Base-by-base conservation (phyloP, 2,329 filamentous ascomycete genomes). In the Stachybotrys echinatus region DNA sequence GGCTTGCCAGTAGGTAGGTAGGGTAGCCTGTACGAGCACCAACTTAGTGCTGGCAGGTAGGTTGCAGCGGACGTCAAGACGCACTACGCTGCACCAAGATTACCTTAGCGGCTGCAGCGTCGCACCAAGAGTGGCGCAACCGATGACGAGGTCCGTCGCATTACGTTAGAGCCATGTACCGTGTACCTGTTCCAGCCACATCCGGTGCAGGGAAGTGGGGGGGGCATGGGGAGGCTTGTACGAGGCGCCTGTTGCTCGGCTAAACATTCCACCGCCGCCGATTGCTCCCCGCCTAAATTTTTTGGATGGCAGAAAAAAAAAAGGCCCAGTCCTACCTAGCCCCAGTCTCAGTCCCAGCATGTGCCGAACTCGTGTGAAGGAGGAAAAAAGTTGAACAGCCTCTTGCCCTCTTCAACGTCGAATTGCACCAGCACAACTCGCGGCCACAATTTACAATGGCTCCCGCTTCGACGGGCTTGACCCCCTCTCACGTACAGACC, bases 271-370 rank as follows among this genome's bases (percentile, higher is more conserved):
- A 43, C 56, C 56, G 50, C 17, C 14, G 12, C 52, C 55, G 56
- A 22, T 21, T 8, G 45, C 48, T 57, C 57, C 61, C 64, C 65
- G 65, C 65, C 63, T 65, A 66, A 65, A 64, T 61, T 64, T 62
- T 57, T 47, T 51, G 45, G 34, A 50, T n/a, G 52, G 54, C 53
- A 52, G 57, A 65, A 64, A 65, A 59, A 63, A n/a, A n/a, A n/a
- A n/a, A n/a, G n/a, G n/a, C n/a, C n/a, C n/a, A n/a, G n/a, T n/a
- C n/a, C n/a, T n/a, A n/a, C n/a, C n/a, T n/a, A n/a, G n/a, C n/a
- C n/a, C n/a, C n/a, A n/a, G n/a, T n/a, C n/a, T n/a, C n/a, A n/a
- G n/a, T n/a, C n/a, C n/a, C n/a, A n/a, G n/a, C n/a, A n/a, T n/a
- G n/a, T n/a, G n/a, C n/a, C n/a, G n/a, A n/a, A n/a, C n/a, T n/a